Conservation (phyloP, 495 filamentous ascomycete species). For the Tuber brumale region DNA sequence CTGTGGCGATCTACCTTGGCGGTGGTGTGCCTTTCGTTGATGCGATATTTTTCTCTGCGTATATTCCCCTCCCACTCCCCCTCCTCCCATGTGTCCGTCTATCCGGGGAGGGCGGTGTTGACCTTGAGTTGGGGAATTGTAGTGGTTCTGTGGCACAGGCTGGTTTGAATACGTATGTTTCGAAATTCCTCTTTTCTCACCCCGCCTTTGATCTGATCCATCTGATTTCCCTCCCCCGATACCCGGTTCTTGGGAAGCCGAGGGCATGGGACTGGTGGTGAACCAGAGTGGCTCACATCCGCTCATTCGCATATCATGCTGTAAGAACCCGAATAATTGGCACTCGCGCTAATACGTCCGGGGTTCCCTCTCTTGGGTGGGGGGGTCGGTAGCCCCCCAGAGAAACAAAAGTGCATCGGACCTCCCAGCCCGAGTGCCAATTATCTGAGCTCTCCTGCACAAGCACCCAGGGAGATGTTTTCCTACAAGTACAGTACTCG, state of each 20-base stretch:
- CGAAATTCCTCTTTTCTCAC: background rate
- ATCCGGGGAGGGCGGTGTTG: background rate
- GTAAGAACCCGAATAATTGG: too few species aligned
- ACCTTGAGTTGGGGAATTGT: background rate
- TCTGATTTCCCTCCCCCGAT: background rate
- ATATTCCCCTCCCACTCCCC: slow-evolving; percentile 1
- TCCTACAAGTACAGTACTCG: too few species aligned
- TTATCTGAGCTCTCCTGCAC: too few species aligned
- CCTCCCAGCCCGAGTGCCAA: too few species aligned
- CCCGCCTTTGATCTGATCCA: background rate
- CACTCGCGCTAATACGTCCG: too few species aligned
- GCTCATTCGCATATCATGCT: background rate
- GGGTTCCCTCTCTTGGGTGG: too few species aligned
- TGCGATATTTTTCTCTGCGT: slow-evolving; percentile 67
- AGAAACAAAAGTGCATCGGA: too few species aligned
- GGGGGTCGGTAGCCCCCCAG: too few species aligned
- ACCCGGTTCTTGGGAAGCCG: background rate
- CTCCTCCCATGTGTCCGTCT: background rate
- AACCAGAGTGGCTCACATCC: background rate
- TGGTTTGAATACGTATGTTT: slow-evolving; percentile 65
- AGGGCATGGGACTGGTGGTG: background rate
- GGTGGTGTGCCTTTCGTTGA: slow-evolving; percentile 66
- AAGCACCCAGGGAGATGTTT: too few species aligned
- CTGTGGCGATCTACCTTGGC: slow-evolving; percentile 61
- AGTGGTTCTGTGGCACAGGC: slow-evolving; percentile 77